Conservation (phyloP, 202 grass and related monocot species). For the Tripidium arundinaceum region DNA sequence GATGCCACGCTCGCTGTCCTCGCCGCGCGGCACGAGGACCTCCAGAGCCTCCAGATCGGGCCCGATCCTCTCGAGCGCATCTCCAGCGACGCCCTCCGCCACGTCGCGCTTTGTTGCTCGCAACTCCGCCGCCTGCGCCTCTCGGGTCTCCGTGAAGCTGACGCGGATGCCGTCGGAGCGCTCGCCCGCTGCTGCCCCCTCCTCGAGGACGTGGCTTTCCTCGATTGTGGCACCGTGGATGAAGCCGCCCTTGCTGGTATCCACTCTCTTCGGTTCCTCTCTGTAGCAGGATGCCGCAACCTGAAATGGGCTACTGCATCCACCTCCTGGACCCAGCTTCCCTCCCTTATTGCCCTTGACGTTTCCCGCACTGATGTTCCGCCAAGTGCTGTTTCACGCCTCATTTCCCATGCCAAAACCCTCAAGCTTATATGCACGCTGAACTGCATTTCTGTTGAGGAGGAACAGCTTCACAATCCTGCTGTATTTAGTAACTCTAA, state of each 20-base stretch:
- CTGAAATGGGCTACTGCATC: slow-evolving; percentile 88
- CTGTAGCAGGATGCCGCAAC: slow-evolving; percentile 74
- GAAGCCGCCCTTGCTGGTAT: slow-evolving; percentile 63
- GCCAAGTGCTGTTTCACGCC: slow-evolving; percentile 56
- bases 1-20: slow-evolving; percentile 79
- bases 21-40: slow-evolving; percentile 77
- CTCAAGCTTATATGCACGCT: slow-evolving; percentile 65
- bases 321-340: slow-evolving; percentile 64
- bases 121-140: slow-evolving; percentile 67
- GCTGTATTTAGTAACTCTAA: slow-evolving; percentile 59
- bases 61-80: slow-evolving; percentile 64
- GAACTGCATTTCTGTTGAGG: slow-evolving; percentile 65
- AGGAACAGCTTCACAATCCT: slow-evolving; percentile 59
- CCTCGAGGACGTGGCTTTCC: slow-evolving; percentile 75
- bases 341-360: slow-evolving; percentile 73
- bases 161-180: slow-evolving; percentile 57
- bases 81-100: slow-evolving; percentile 77
- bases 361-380: slow-evolving; percentile 83
- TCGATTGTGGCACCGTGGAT: slow-evolving; percentile 76
- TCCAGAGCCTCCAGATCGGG: slow-evolving; percentile 85
- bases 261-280: slow-evolving; percentile 71
- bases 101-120: slow-evolving; percentile 86
- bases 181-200: slow-evolving; percentile 64
- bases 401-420: slow-evolving; percentile 73
- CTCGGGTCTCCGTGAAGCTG: slow-evolving; percentile 73